Evolutionary conservation across 345 rosid genomes (phyloP).

Genomic region (Pugionium cornutum): DNA sequence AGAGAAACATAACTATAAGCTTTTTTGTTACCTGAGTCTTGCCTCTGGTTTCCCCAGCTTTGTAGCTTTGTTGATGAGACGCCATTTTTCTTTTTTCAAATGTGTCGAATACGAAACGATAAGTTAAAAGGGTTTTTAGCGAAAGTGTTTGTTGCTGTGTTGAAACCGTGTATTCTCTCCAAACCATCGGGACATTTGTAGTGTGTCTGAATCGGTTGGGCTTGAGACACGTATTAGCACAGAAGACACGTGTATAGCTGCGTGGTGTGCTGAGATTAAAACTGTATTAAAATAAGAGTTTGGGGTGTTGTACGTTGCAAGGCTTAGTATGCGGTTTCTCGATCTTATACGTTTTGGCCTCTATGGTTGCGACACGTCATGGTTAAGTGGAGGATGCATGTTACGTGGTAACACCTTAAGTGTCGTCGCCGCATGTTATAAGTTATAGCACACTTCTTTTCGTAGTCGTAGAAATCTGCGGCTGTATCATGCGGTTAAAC

Average conservation of each 20-base stretch:
- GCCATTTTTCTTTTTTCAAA: slow-evolving; percentile 46
- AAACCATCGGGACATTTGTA: slow-evolving; percentile 36
- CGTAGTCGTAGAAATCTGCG: no score
- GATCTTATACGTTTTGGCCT: slow-evolving; percentile 28
- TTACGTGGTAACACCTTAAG: slow-evolving; percentile 30
- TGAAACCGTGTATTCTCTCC: slow-evolving; percentile 21
- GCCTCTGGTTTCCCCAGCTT: slow-evolving; percentile 62
- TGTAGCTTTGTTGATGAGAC: slow-evolving; percentile 50
- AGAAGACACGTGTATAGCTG: slow-evolving; percentile 29
- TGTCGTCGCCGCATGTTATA: slow-evolving; percentile 30
- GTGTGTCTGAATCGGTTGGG: slow-evolving; percentile 37
- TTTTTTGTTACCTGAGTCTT: slow-evolving; percentile 48
- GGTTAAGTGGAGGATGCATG: slow-evolving; percentile 8
- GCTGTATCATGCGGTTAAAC: no score
- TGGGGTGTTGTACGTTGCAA: slow-evolving; percentile 18
- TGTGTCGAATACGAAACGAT: neutral
- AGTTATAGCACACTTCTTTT: no score
- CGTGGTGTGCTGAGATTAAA: slow-evolving; percentile 34
- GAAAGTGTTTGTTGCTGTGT: slow-evolving; percentile 7
- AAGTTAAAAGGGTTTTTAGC: no score
- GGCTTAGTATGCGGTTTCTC: slow-evolving; percentile 31
- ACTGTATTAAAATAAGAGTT: neutral
- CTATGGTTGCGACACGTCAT: slow-evolving; percentile 35
- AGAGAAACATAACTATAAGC: neutral
- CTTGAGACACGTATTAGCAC: slow-evolving; percentile 26